Evolutionary conservation across 169 alveolate species (phyloP), one percentile per base, ranked within the genome.

Genomic region (Plasmodium relictum): DNA sequence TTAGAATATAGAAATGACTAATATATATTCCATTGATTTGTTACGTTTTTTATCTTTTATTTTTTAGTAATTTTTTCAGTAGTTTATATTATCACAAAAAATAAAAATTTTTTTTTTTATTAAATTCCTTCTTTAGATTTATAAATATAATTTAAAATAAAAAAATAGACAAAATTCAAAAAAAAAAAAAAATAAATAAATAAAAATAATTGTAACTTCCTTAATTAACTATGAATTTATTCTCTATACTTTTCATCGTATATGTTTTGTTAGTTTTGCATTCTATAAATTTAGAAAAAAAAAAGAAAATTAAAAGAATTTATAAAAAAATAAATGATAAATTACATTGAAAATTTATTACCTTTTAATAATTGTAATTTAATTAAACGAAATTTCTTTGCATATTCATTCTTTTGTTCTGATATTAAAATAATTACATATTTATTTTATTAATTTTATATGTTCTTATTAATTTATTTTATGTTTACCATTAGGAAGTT

Each of bases 361-460:
- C 91, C 85, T 69, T 56, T 83, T 83, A 83, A 69, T 12, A 83
- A 71, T 52, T 45, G 41, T 73, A 83, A 62, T 83, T 83, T 83
- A 37, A 69, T 68, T 20, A 83, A n/a, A 50, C 73, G 91, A 31
- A 68, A 83, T 56, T 56, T 66, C n/a, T 68, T 48, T 10, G 91
- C 91, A 69, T 61, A 83, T 20, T 20, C 68, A 37, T 83, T 69
- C 39, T 83, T 83, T 48, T 71, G 20, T 22, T 83, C 91, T 83
- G 41, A 68, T 10, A 63, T 63, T 14, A 12, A 22, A 14, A 63
- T 26, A 26, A 24, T 7, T 63, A 10, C 9, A 31, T 44, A 45
- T 69, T 31, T 39, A 8, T 65, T 31, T 65, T 18, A 18, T 48
- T 48, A 48, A 14, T 52, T 52, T n/a, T 52, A 9, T 52, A n/a